Base-by-base conservation (phyloP, 2,329 filamentous ascomycete genomes). In the Exophiala oligosperma region DNA sequence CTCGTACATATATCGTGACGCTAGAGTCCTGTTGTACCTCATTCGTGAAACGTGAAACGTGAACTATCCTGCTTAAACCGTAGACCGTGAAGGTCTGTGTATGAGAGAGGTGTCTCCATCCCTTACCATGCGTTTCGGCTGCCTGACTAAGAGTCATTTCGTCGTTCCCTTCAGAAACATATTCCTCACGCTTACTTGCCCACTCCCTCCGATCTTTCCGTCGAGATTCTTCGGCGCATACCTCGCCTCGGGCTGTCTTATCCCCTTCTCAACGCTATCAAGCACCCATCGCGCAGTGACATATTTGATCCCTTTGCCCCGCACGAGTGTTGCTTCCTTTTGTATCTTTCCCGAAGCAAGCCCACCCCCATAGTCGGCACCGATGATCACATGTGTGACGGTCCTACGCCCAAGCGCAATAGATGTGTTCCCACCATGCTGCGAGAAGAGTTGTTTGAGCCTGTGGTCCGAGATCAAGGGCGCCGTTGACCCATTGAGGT, bases 401-500 rank as follows among this genome's bases (percentile, higher is more conserved):
- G 81, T 83, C 38, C 85, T 82, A 46, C 91, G 83, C 8, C 84
- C 88, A 8, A 96, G 83, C 58, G 85, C 81, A 37, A 91, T 81
- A 2, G 90, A 87, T 65, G 91, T 79, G 43, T 76, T 79, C 0
- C 85, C 93, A 21, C 92, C 93, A 69, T 96, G 85, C 56, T 85
- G 80, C 4, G 82, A 84, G 38, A 97, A 81, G 14, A 95, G 73
- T 55, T 87, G 86, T 77, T 94, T 95, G 57, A 97, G 82, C 70
- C 84, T 89, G 76, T 96, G 90, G 72, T 97, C 92, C 12, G 90
- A 95, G 61, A 96, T 83, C 24, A 85, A 73, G 1, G 92, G 92
- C 59, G 86, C 82, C 1, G 91, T 96, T 65, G 89, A 92, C 60
- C 92, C 92, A 73, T 96, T 96, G 73, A 97, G 83, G 75, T 93